Evolutionary conservation across 176 grass and related monocot genomes (phyloP), one percentile per base, ranked within the genome.

Genomic region (Musa acuminata): DNA sequence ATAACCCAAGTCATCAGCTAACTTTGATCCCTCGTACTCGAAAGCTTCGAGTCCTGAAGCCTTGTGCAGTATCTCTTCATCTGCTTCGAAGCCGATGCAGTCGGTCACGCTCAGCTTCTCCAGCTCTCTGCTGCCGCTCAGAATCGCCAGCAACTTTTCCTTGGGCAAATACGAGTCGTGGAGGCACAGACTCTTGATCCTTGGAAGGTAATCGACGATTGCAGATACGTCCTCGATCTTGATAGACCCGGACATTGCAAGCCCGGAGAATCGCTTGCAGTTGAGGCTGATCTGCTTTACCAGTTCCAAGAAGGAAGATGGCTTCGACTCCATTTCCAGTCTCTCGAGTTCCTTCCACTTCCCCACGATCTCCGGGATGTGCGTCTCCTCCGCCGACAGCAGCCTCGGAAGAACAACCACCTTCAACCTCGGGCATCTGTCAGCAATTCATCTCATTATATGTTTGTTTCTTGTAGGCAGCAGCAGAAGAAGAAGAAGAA

Each of bases 101-200:
- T 25, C 70, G 1, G 9, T 72, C 9, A 24, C 70, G 5, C 48
- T 25, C 70, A 72, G 50, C 0, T 17, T 72, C 50, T 72, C 70
- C 49, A 72, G 70, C 70, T 72, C 70, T 22, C 20, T 72, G 20
- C 70, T 53, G 12, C 70, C 49, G 11, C 53, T 49, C 49, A 72
- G 2, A 9, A 72, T 72, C 17, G 9, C 70, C 50, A 72, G 4
- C 50, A 72, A 21, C 51, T 53, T 16, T 20, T 72, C 49, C 69
- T 51, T 53, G 19, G 49, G 16, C 70, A 72, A 21, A 53, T 72
- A 72, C 10, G 70, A 72, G 19, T 9, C 24, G 49, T 2, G 52
- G 17, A 72, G 70, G 50, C 49, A 52, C 70, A 72, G 70, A 53
- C 14, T 9, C 50, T 26, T 72, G 49, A 72, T 20, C 49, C 1